Evolutionary conservation across 2,329 filamentous ascomycete genomes (phyloP), one percentile per base, ranked within the genome.

Genomic region (Trichoderma sp.): DNA sequence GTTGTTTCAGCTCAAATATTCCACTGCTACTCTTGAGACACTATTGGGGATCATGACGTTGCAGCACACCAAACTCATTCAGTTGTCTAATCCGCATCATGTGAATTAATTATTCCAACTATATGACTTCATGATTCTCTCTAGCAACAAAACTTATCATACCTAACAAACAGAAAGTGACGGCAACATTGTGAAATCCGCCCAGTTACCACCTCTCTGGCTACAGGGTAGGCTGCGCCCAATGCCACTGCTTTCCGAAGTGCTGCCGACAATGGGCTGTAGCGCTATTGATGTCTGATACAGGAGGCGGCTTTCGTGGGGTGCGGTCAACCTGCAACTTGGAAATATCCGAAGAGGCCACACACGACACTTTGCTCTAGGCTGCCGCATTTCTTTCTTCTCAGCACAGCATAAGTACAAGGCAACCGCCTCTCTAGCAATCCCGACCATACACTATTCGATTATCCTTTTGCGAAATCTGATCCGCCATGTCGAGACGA

Each of bases 401-500:
- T 15, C 20, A 13, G 36, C 53, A 70, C 53, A 34, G 13, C 66
- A 59, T 58, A 59, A 59, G 30, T 53, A 28, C 20, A 30, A 69
- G 59, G 28, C 53, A 20, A 2, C 20, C 32, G 64, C 32, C 47
- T n/a, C 23, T 58, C 12, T 26, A 12, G 13, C 2, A 59, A 32
- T 4, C 17, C 28, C 12, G 43, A 23, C n/a, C 7, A 23, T 53
- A 15, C 15, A 64, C 26, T 15, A 30, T 15, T 69, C 67, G 20
- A 43, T 36, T 36, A 15, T 34, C 43, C 32, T 50, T 28, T 23
- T 34, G 23, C 15, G 28, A 34, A 63, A 63, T 28, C 71, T 64
- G 71, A 59, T 72, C 74, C 74, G 68, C 83, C 76, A 97, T 97
- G 93, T 96, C 93, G 78, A 88, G 93, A 85, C 90, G 93, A 80